phyloP scores from a whole-genome alignment of 1,139 yeast species.

The Suzukiozyma palmioleophila region DNA sequence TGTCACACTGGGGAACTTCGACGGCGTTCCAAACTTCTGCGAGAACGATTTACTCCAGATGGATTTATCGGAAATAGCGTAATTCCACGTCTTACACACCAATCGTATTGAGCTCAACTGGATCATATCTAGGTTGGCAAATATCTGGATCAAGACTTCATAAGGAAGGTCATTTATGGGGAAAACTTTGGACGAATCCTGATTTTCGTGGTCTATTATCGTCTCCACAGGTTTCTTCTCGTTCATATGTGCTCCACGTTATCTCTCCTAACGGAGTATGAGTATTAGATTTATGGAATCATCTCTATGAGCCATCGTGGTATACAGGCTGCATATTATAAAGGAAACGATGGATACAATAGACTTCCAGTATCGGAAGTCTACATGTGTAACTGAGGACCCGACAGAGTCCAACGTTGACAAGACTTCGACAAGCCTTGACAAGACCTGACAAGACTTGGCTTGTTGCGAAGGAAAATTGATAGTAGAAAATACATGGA shows the following conservation, averaged over 20 bases:
- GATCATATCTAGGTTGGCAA: constrained; percentile 53
- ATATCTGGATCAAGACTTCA: constrained; percentile 53
- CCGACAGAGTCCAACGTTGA: no score
- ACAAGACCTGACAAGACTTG: no score
- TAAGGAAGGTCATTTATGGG: constrained; percentile 44
- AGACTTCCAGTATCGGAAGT: constrained; percentile 5
- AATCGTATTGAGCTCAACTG: constrained; percentile 46
- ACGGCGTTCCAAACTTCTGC: constrained; percentile 37
- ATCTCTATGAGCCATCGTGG: not conserved
- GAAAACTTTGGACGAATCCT: not conserved
- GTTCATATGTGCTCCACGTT: no score
- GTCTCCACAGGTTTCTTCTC: not conserved
- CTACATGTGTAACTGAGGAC: constrained; percentile 1
- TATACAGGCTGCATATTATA: no score
- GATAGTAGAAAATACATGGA: no score
- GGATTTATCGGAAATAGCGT: constrained; percentile 50
- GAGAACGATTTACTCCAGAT: constrained; percentile 60
- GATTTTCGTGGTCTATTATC: not conserved
- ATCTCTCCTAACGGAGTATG: no score
- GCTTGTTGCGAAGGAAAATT: no score
- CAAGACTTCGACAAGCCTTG: no score
- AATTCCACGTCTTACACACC: constrained; percentile 53
- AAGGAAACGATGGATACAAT: not conserved
- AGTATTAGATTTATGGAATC: not conserved
- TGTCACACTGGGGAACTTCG: constrained; percentile 53